Conservation (phyloP, 768 basidiomycete genomes). For the Boletus patriciae region DNA sequence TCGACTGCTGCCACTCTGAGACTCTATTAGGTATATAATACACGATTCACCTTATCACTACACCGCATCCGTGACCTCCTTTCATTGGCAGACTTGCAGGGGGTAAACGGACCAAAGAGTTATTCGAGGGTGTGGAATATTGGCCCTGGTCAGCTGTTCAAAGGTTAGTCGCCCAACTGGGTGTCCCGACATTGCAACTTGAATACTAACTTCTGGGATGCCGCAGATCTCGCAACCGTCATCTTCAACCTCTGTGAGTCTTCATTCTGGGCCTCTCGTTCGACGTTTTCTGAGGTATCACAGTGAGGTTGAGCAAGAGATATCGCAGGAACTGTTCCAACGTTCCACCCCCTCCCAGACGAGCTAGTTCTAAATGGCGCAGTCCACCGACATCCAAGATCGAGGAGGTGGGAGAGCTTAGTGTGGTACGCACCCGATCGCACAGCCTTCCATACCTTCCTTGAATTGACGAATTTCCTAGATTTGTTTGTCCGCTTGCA, state of each 20-base stretch:
- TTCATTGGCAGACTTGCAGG: conserved; percentile 20
- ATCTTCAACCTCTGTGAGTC: conserved; percentile 12
- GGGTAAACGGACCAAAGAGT: conserved; percentile 4
- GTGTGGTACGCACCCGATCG: conserved; percentile 15
- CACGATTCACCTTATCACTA: background rate
- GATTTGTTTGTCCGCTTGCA: conserved; percentile 31
- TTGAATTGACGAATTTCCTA: background rate
- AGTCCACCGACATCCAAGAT: conserved; percentile 5
- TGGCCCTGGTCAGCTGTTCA: conserved; percentile 17
- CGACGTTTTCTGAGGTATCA: background rate
- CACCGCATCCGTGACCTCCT: background rate
- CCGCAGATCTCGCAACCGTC: conserved; percentile 7
- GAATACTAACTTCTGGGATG: background rate
- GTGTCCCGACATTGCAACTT: background rate
- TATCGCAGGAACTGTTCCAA: background rate
- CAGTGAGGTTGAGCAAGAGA: conserved; percentile 13
- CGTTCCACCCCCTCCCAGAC: background rate
- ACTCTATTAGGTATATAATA: conserved; percentile 21
- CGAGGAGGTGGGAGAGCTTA: conserved; percentile 13
- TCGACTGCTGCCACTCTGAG: conserved; percentile 35
- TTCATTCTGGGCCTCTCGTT: background rate
- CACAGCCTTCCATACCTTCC: background rate
- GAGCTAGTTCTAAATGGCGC: conserved; percentile 4
- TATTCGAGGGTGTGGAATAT: conserved; percentile 20
- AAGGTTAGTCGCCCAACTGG: background rate